Evolutionary conservation across 257 asterid genomes (phyloP).

Genomic region (Solanum megistacrolobum): DNA sequence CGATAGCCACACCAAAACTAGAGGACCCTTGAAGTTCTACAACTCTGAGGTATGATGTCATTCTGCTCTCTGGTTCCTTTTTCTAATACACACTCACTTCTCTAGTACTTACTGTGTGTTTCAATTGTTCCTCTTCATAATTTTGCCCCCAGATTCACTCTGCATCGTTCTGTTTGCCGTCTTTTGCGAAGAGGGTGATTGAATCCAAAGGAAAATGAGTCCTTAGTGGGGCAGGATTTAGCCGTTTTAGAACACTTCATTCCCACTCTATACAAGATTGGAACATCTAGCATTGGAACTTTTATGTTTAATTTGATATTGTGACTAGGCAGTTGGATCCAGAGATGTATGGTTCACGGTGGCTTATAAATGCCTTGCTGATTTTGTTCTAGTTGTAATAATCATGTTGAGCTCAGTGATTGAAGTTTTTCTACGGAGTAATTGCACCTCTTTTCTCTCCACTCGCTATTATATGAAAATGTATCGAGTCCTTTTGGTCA

Average conservation of each 20-base stretch:
- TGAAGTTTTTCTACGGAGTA: neutral
- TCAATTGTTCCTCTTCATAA: neutral
- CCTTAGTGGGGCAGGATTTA: neutral
- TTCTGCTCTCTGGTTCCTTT: neutral
- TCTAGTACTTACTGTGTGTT: neutral
- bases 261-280: neutral
- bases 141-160: slow-evolving; percentile 54
- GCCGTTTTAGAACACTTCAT: neutral
- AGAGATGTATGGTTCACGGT: neutral
- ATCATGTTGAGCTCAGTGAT: neutral
- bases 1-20: slow-evolving; percentile 18
- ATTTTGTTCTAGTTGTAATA: neutral
- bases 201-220: slow-evolving; percentile 41
- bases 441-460: neutral
- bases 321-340: neutral
- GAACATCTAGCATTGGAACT: neutral
- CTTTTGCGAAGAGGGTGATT: slow-evolving; percentile 84
- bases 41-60: slow-evolving; percentile 56
- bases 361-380: neutral
- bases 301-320: neutral
- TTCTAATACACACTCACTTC: neutral
- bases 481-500: neutral
- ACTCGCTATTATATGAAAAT: neutral
- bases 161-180: slow-evolving; percentile 92
- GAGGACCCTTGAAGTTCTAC: slow-evolving; percentile 63